Evolutionary conservation across 2,329 filamentous ascomycete genomes (phyloP).

Genomic region (Penicillium sp.): DNA sequence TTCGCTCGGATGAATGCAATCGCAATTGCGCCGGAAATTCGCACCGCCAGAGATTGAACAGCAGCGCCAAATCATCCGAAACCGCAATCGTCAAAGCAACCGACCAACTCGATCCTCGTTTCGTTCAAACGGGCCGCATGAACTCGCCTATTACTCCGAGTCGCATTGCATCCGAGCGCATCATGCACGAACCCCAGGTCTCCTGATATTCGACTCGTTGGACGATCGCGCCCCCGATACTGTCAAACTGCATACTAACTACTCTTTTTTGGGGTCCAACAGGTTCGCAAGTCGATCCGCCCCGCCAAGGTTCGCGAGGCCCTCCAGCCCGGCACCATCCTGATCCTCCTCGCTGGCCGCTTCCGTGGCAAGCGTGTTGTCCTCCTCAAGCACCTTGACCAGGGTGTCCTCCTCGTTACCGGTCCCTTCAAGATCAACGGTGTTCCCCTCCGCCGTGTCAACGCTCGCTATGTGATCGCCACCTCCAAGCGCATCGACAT

Average conservation of each 20-base stretch:
- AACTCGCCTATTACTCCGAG: not conserved
- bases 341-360: slow-evolving; percentile 98
- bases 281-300: slow-evolving; percentile 93
- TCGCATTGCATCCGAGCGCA: slow-evolving; percentile 10
- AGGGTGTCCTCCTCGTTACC: slow-evolving; percentile 97
- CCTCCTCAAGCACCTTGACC: slow-evolving; percentile 93
- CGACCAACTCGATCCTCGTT: too few relatives aligned
- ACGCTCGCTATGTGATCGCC: slow-evolving; percentile 47
- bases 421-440: slow-evolving; percentile 99
- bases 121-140: not conserved
- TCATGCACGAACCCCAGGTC: not conserved
- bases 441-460: slow-evolving; percentile 80
- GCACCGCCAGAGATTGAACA: too few relatives aligned
- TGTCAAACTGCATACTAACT: slow-evolving; percentile 18
- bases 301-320: slow-evolving; percentile 80
- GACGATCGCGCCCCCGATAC: not conserved
- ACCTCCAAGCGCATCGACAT: slow-evolving; percentile 53
- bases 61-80: too few relatives aligned
- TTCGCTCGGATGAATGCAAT: slow-evolving; percentile 28
- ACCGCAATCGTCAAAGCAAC: too few relatives aligned
- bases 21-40: not conserved
- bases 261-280: slow-evolving; percentile 24
- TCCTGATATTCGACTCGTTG: not conserved
- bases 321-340: slow-evolving; percentile 88
- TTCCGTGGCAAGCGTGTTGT: slow-evolving; percentile 99